Evolutionary conservation across 1,284 basidiomycete species (phyloP), one percentile per base, ranked within the genome.

Genomic region (Rhodofomes roseus): DNA sequence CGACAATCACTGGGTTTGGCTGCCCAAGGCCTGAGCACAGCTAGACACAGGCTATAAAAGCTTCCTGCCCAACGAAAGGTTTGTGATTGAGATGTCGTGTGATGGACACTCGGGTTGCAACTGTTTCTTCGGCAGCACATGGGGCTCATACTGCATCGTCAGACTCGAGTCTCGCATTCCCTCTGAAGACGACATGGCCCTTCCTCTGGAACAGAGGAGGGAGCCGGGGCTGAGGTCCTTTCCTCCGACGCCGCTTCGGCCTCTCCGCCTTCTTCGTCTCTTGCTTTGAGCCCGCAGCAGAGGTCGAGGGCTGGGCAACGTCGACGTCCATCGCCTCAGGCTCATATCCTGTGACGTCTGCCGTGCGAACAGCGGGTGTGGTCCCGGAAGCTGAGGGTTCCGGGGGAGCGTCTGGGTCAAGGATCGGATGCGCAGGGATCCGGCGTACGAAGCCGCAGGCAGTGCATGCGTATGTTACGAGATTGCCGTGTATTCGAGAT

Each of bases 161-260:
- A 4, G 34, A 41, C 9, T 29, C 65, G 48, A 61, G 81, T 62
- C 59, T 69, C 61, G 83, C 81, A 62, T 81, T 81, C 27, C 88
- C 87, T 55, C 82, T 71, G 66, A 87, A 86, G 4, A 87, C 73
- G 27, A 86, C 77, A 67, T 90, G 87, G 0, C 86, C 86, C 37
- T 82, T 78, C 51, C 83, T 79, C 56, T 84, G 80, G 67, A 86
- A 88, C 18, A 87, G 72, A 2, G 85, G 85, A 1, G 79, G 78
- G 16, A 72, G 61, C 8, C 79, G 79, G 20, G 79, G 56, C 16
- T 44, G 46, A 12, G 55, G 67, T 3, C 46, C 41, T 25, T 58
- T 65, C 57, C 31, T 34, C 31, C 31, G 5, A 34, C 31, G 5
- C 4, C 37, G 37, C 14, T 39, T 39, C 16, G 37, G 12, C 16